A percentile compares a stretch with the other conserved stretches of the same genome.
Conservation (phyloP, 139 green algal species). For the Chlorella sp. region DNA sequence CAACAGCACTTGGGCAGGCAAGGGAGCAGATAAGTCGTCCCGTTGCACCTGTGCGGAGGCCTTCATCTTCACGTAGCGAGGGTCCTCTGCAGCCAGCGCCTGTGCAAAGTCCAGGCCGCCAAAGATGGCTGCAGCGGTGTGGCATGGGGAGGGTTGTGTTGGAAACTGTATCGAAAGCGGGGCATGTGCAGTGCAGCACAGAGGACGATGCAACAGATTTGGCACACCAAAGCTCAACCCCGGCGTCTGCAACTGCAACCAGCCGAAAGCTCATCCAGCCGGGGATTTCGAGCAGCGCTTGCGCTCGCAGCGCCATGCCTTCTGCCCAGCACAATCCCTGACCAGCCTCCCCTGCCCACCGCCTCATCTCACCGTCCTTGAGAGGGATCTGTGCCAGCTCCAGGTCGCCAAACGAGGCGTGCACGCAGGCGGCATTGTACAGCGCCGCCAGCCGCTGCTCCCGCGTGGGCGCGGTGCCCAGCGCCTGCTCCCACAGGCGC, state of each 20-base stretch:
- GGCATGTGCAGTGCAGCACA: no score
- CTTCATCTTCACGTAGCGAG: slow-evolving; percentile 61
- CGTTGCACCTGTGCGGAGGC: slow-evolving; percentile 67
- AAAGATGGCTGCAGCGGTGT: not conserved
- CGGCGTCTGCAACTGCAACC: no score
- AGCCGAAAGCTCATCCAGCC: no score
- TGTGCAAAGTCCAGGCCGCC: slow-evolving; percentile 74
- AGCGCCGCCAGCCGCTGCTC: slow-evolving; percentile 64
- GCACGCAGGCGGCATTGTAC: slow-evolving; percentile 71
- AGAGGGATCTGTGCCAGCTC: slow-evolving; percentile 71
- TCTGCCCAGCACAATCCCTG: no score
- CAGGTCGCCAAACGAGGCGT: slow-evolving; percentile 83
- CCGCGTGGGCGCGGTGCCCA: slow-evolving; percentile 55
- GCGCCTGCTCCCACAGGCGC: slow-evolving; percentile 71
- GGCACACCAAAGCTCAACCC: not conserved
- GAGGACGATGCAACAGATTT: not conserved
- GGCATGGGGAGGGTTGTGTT: no score
- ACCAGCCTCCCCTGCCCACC: not conserved
- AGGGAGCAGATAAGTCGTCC: no score
- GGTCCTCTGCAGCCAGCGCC: slow-evolving; percentile 44
- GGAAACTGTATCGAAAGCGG: no score
- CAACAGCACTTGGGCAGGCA: no score
- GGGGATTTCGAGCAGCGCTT: no score
- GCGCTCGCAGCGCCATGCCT: no score
- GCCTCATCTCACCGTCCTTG: slow-evolving; percentile 16